Conservation (phyloP, 2,329 filamentous ascomycete genomes). For the Thermochaetoides dissita region DNA sequence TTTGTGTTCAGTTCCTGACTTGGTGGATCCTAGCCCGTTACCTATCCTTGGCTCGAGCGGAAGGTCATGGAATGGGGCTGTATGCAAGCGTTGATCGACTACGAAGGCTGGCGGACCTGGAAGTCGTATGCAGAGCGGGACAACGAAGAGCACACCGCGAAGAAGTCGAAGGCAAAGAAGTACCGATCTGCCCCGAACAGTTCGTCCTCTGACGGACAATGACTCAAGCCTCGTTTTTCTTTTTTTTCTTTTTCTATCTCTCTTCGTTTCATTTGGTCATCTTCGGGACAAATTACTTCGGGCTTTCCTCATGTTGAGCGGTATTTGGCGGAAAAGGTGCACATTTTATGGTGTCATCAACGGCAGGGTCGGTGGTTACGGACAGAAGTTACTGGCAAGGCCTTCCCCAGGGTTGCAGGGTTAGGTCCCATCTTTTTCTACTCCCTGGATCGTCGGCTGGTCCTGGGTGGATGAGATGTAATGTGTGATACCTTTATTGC, state of each 20-base stretch:
- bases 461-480: no score
- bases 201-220: conserved; percentile 3
- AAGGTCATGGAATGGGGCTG: conserved; percentile 99
- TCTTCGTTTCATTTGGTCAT: not conserved
- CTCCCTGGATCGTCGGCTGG: no score
- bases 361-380: no score
- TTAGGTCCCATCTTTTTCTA: no score
- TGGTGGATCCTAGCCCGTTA: conserved; percentile 56
- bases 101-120: conserved; percentile 96
- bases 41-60: conserved; percentile 91
- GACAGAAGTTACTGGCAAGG: no score
- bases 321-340: no score
- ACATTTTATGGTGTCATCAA: no score
- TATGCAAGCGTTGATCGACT: conserved; percentile 98
- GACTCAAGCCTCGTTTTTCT: no score
- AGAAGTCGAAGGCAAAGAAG: conserved; percentile 14
- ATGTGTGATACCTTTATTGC: no score
- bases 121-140: conserved; percentile 57
- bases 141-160: conserved; percentile 17
- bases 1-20: conserved; percentile 2
- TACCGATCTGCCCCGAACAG: conserved; percentile 6
- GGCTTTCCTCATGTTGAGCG: no score
- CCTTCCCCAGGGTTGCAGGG: no score
- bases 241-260: conserved; percentile 1
- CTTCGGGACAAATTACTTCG: not conserved